A percentile compares a stretch with the other conserved stretches of the same genome.
Conservation (phyloP, 2,329 filamentous ascomycete genomes). For the Magnaporthiopsis incrustans region DNA sequence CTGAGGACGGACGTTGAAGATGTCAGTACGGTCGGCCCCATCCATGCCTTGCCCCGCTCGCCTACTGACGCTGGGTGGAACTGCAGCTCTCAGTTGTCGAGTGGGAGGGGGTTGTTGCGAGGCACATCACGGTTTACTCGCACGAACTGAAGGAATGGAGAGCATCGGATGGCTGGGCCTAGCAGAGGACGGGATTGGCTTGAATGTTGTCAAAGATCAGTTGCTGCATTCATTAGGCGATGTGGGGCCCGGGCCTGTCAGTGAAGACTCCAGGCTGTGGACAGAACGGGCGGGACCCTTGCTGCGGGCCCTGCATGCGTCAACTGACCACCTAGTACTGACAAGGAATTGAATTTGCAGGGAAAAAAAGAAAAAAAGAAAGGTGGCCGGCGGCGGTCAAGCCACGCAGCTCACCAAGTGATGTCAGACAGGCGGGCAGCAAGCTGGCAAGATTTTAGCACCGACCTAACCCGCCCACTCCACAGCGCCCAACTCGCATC, state of each 20-base stretch:
- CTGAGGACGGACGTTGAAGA: not conserved
- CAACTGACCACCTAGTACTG: not conserved
- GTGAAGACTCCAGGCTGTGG: too few relatives aligned
- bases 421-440: constrained; percentile 1
- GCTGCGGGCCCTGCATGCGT: not conserved
- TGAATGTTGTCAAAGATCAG: not conserved
- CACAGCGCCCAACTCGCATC: not conserved
- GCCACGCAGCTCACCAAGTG: not conserved
- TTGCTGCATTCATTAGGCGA: not conserved
- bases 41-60: not conserved
- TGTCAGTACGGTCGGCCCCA: not conserved
- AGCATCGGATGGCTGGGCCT: not conserved
- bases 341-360: not conserved
- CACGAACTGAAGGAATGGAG: not conserved
- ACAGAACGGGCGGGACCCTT: too few relatives aligned
- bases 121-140: not conserved
- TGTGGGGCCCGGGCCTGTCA: not conserved
- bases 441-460: constrained; percentile 2
- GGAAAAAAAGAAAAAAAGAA: not conserved
- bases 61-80: too few relatives aligned
- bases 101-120: not conserved
- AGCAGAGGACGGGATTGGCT: too few relatives aligned
- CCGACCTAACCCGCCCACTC: not conserved
- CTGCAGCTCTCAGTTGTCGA: not conserved
- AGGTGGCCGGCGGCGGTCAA: not conserved